Evolutionary conservation across 768 basidiomycete genomes (phyloP).

Genomic region (Pisolithus marmoratus): DNA sequence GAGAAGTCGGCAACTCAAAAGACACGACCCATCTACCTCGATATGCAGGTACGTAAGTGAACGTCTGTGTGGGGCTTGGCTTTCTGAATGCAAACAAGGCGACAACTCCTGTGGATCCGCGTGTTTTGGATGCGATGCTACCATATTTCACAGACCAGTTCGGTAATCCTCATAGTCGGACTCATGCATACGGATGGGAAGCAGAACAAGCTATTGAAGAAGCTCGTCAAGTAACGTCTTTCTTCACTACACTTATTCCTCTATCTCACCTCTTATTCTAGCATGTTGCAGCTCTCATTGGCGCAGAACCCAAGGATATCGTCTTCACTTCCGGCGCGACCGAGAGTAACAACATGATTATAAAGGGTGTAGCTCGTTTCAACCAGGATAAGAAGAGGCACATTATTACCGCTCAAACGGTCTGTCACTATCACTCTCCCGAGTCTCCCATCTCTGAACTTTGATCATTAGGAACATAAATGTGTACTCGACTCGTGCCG

Average conservation of each 20-base stretch:
- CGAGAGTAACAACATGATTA: constrained; percentile 94
- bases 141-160: constrained; percentile 94
- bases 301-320: constrained; percentile 92
- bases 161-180: constrained; percentile 96
- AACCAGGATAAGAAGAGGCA: constrained; percentile 91
- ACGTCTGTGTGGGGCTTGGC: neutral
- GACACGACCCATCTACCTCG: constrained; percentile 90
- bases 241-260: neutral
- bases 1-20: constrained; percentile 55
- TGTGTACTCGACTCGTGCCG: constrained; percentile 98
- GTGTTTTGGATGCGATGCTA: constrained; percentile 95
- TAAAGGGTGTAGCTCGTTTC: constrained; percentile 96
- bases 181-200: constrained; percentile 99
- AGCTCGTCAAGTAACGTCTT: constrained; percentile 64
- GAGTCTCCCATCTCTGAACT: neutral
- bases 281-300: constrained; percentile 89
- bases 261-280: constrained; percentile 25
- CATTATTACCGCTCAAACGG: constrained; percentile 92
- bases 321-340: constrained; percentile 98
- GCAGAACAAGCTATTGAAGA: constrained; percentile 92
- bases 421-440: constrained; percentile 30
- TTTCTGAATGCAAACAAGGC: constrained; percentile 46
- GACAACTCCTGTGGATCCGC: constrained; percentile 95
- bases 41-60: constrained; percentile 74
- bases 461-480: constrained; percentile 78